Conservation (phyloP, 352 stramenopile species). For the Phytophthora citrophthora region DNA sequence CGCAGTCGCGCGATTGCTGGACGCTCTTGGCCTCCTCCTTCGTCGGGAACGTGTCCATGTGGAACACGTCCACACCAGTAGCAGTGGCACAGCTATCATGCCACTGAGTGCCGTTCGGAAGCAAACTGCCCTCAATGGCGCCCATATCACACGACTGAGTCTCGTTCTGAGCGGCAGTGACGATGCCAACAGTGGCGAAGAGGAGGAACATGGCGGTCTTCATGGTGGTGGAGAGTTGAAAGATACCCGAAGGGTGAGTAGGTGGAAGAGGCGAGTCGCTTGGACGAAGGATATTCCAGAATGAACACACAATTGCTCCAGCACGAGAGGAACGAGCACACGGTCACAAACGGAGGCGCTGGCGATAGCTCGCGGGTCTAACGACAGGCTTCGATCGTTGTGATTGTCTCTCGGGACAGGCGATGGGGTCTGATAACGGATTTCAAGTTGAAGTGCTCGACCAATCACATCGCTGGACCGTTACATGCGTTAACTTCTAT, state of each 20-base stretch:
- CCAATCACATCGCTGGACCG: slow-evolving; percentile 13
- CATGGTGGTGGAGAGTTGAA: slow-evolving; percentile 25
- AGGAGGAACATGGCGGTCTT: slow-evolving; percentile 29
- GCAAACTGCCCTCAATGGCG: slow-evolving; percentile 54
- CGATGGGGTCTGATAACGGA: slow-evolving; percentile 29
- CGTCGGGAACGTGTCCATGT: slow-evolving; percentile 45
- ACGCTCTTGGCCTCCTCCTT: slow-evolving; percentile 50
- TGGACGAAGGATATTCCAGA: slow-evolving; percentile 26
- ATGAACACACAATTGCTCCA: slow-evolving; percentile 11
- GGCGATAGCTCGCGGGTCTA: not conserved
- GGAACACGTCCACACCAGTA: slow-evolving; percentile 63
- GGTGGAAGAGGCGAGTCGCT: slow-evolving; percentile 2
- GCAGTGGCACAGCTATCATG: slow-evolving; percentile 35
- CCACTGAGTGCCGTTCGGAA: slow-evolving; percentile 56
- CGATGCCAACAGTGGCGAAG: slow-evolving; percentile 18
- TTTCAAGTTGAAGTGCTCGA: slow-evolving; percentile 25
- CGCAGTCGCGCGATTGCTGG: slow-evolving; percentile 56
- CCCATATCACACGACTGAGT: slow-evolving; percentile 49
- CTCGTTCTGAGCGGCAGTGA: slow-evolving; percentile 22
- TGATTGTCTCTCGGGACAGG: slow-evolving; percentile 21
- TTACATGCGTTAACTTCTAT: too few species aligned
- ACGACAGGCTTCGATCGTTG: slow-evolving; percentile 6
- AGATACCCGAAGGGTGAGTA: slow-evolving; percentile 4
- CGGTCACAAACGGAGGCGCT: not conserved
- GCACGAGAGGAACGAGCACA: not conserved